Evolutionary conservation across 2,329 filamentous ascomycete genomes (phyloP).

Genomic region (Tolypocladium ovalisporum): DNA sequence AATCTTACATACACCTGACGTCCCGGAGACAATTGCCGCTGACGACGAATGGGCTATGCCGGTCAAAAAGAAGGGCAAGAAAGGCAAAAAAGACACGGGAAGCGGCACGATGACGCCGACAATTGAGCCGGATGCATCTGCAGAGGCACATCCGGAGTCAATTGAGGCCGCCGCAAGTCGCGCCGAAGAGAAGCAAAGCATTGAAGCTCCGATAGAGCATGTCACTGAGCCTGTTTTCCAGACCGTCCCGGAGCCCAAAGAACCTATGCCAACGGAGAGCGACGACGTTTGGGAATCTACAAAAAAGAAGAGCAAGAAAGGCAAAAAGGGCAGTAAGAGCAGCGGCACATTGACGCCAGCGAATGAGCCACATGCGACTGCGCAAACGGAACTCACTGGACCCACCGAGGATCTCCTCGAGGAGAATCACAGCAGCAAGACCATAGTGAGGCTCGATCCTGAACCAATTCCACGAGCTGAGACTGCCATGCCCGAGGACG

Average conservation of each 20-base stretch:
- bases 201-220: not conserved
- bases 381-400: not conserved
- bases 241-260: not conserved
- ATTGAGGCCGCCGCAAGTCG: not conserved
- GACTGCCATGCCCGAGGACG: not conserved
- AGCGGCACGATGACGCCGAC: not conserved
- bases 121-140: not conserved
- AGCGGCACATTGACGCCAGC: not conserved
- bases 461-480: not conserved
- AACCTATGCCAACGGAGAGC: not conserved
- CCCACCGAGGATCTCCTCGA: not conserved
- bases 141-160: not conserved
- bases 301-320: conserved; percentile 26
- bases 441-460: too few relatives aligned
- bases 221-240: not conserved
- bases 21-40: not conserved
- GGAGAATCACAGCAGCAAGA: not conserved
- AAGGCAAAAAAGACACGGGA: conserved; percentile 22
- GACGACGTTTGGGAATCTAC: not conserved
- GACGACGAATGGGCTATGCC: conserved; percentile 8
- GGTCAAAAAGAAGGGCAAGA: conserved; percentile 23
- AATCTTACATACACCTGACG: not conserved
- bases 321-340: conserved; percentile 14
- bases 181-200: not conserved
- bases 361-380: not conserved